Conservation (phyloP, 495 filamentous ascomycete species). For the Neurospora sp. region DNA sequence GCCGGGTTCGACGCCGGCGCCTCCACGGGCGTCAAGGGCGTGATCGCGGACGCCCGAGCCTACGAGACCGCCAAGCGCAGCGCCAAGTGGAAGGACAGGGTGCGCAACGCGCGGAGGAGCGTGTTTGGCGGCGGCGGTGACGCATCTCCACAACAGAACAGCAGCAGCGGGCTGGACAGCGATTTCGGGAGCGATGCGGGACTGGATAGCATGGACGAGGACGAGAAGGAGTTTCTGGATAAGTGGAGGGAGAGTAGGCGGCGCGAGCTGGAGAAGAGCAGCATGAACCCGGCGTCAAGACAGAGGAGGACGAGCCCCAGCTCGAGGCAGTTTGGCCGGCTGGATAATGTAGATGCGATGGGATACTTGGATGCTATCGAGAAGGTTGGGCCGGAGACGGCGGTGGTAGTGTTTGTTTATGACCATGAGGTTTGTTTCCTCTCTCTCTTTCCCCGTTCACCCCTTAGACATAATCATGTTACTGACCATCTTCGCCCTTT, state of each 20-base stretch:
- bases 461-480: conserved; percentile 10
- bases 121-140: conserved; percentile 26
- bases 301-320: conserved; percentile 58
- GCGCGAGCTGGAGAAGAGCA: conserved; percentile 57
- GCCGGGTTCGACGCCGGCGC: conserved; percentile 64
- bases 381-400: conserved; percentile 66
- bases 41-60: conserved; percentile 88
- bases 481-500: not conserved
- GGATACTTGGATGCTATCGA: conserved; percentile 95
- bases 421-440: conserved; percentile 66
- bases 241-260: conserved; percentile 74
- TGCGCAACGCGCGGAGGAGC: conserved; percentile 33
- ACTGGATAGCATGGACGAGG: conserved; percentile 19
- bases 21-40: conserved; percentile 89
- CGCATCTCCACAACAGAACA: not conserved
- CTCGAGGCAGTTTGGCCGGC: conserved; percentile 60
- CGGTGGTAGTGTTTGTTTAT: conserved; percentile 93
- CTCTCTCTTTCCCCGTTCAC: not conserved
- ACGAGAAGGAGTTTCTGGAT: conserved; percentile 74
- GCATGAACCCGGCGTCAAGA: conserved; percentile 25
- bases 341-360: conserved; percentile 77
- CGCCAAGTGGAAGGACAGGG: conserved; percentile 41
- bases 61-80: conserved; percentile 74
- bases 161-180: conserved; percentile 32
- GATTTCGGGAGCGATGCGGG: conserved; percentile 36